Base-by-base conservation (phyloP, 768 basidiomycete genomes). In the Hygrocybe punicea region DNA sequence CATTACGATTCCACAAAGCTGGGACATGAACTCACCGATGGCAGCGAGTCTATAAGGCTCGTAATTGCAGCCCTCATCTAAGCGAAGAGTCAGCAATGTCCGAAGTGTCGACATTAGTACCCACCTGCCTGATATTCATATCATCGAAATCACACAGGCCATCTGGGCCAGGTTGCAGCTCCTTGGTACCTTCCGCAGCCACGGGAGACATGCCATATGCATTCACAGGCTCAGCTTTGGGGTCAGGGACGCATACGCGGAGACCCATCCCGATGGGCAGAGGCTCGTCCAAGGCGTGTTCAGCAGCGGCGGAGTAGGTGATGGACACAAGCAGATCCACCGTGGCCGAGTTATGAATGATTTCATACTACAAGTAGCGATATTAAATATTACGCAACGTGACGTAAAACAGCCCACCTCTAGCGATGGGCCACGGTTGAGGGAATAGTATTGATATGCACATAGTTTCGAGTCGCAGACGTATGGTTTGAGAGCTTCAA, bases 271-370 rank as follows among this genome's bases (percentile, higher is more conserved):
- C 85, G 13, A 81, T 65, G 1, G 84, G 84, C 6, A 86, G 72
- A 10, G 82, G 84, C 14, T 84, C 82, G 10, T 82, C 78, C 50
- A 86, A 69, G 2, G 74, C 75, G 2, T 73, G 70, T 58, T 85
- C 84, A 7, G 71, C 69, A 0, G 85, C 85, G 1, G 85, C 77
- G 17, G 74, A 67, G 61, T 84, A 86, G 0, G 84, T 75, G 6
- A 89, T 71, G 17, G 85, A 85, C 17, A 88, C 78, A 4, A 89
- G 79, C 8, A 89, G 77, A 60, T 90, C 87, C 29, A 89, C 86
- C 0, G 81, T 81, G 44, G 75, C 70, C 0, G 84, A 76, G 59
- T 88, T 87, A 56, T 80, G 79, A 17, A 81, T 72, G 54, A 90
- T 86, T 66, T 90, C 87, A 60, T 88, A 87, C 85, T 88, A 36